These are phyloP conservation scores for Ambrosia hybrid DNA, from an alignment of 140 eudicot species.

Conservation along the genomic window DNA sequence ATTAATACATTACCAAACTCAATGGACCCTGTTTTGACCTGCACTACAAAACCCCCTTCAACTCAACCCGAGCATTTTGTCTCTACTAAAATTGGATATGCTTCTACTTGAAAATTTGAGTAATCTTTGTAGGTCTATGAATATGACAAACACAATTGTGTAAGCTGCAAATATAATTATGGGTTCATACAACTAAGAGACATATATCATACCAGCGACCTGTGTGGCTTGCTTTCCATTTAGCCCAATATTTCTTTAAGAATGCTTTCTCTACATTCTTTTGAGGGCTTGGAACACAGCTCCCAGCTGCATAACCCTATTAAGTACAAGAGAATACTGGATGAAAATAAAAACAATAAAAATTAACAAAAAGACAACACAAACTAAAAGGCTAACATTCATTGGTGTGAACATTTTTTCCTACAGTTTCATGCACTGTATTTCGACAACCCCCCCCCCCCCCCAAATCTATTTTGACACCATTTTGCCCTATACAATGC, in stretches of 20 bases:
- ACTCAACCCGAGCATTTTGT: not conserved
- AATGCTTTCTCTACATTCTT: slow-evolving; percentile 91
- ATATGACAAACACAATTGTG: slow-evolving; percentile 6
- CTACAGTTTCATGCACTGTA: not conserved
- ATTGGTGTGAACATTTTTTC: slow-evolving; percentile 12
- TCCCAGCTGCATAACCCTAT: slow-evolving; percentile 98
- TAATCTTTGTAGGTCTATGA: slow-evolving; percentile 1
- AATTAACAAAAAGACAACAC: not conserved
- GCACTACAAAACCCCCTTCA: not conserved
- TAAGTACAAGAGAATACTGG: slow-evolving; percentile 20
- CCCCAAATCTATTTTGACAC: too few species aligned
- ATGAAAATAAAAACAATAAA: not conserved
- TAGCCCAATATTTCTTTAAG: slow-evolving; percentile 89
- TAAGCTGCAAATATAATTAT: slow-evolving; percentile 7
- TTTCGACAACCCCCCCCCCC: too few species aligned
- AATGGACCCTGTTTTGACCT: not conserved
- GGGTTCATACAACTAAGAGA: slow-evolving; percentile 9
- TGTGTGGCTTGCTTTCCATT: slow-evolving; percentile 89
- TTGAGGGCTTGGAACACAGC: slow-evolving; percentile 85
- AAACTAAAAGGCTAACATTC: not conserved
- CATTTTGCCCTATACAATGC: too few species aligned
- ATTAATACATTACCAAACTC: not conserved
- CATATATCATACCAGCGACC: slow-evolving; percentile 73
- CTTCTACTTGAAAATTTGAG: not conserved
- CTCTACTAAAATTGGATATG: not conserved